Evolutionary conservation across 1,284 basidiomycete genomes (phyloP), one percentile per base, ranked within the genome.

Genomic region (Ceratobasidium sp.): DNA sequence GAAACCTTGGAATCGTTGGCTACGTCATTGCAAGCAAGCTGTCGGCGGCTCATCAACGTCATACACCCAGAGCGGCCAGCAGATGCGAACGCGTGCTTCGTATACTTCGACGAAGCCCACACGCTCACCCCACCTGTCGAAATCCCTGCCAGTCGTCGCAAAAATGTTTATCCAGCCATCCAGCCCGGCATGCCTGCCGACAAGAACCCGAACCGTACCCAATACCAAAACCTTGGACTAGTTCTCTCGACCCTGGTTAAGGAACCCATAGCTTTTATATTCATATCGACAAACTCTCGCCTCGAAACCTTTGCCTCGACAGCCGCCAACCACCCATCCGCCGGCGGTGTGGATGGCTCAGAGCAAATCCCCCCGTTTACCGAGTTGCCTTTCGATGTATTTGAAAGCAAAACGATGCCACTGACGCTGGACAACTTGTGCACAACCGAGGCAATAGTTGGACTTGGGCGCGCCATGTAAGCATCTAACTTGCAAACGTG

Each of bases 71-170:
- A 56, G 22, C 27, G 54, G 4, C 11, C 54, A 6, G 19, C 4
- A 34, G 7, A 34, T 13, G 29, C 24, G 3, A 31, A 56, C 54
- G 54, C 54, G 11, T 27, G 22, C 7, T 31, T 56, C 31, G 54
- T 56, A 24, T 56, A 24, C 27, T 56, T 56, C 27, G 54, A 56
- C 22, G 54, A 31, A 19, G 54, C 54, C 27, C 54, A 56, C n/a
- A 6, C 16, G 7, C 54, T 27, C 14, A 56, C 27, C 22, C 6
- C n/a, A n/a, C n/a, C n/a, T n/a, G n/a, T n/a, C n/a, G n/a, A n/a
- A n/a, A n/a, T n/a, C n/a, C n/a, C n/a, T n/a, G n/a, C n/a, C n/a
- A n/a, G n/a, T n/a, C n/a, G n/a, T n/a, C n/a, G n/a, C n/a, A n/a
- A n/a, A n/a, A n/a, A n/a, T n/a, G n/a, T n/a, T n/a, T n/a, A n/a